Conservation (phyloP, 345 rosid species). For the Euphorbia lathyris region DNA sequence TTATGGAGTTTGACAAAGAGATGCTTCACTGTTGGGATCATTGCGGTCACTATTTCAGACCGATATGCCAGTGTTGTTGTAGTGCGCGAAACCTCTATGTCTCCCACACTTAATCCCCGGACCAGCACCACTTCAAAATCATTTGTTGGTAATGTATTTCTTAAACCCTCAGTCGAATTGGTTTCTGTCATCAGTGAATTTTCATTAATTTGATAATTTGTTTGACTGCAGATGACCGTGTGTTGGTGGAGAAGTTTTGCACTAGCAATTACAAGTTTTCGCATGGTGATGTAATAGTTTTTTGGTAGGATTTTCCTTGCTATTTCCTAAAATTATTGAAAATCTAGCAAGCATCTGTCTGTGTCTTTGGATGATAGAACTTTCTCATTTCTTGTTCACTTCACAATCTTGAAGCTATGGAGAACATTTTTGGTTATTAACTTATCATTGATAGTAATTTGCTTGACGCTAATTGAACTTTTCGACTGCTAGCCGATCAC, state of each 20-base stretch:
- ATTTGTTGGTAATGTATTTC: constrained; percentile 17
- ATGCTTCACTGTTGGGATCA: constrained; percentile 49
- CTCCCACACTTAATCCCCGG: constrained; percentile 64
- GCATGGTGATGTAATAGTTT: constrained; percentile 73
- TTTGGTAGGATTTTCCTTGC: constrained; percentile 45
- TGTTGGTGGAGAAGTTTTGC: constrained; percentile 76
- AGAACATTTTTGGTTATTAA: not conserved
- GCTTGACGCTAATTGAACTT: no score
- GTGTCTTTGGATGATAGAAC: not conserved
- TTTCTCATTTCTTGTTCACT: no score
- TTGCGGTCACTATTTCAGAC: constrained; percentile 66
- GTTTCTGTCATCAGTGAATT: constrained; percentile 7
- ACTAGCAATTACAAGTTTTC: constrained; percentile 70
- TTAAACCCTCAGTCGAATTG: not conserved
- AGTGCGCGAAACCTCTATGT: constrained; percentile 74
- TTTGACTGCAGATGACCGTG: constrained; percentile 70
- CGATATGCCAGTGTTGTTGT: constrained; percentile 53
- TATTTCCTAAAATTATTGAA: not conserved
- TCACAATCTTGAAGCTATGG: not conserved
- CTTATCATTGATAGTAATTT: not conserved
- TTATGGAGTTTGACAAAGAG: constrained; percentile 54
- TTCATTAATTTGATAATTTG: constrained; percentile 15
- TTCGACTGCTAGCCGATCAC: no score
- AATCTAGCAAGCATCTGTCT: not conserved
- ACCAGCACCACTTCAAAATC: constrained; percentile 30